Conservation (phyloP, 768 basidiomycete genomes). For the Calocybe cyanea region DNA sequence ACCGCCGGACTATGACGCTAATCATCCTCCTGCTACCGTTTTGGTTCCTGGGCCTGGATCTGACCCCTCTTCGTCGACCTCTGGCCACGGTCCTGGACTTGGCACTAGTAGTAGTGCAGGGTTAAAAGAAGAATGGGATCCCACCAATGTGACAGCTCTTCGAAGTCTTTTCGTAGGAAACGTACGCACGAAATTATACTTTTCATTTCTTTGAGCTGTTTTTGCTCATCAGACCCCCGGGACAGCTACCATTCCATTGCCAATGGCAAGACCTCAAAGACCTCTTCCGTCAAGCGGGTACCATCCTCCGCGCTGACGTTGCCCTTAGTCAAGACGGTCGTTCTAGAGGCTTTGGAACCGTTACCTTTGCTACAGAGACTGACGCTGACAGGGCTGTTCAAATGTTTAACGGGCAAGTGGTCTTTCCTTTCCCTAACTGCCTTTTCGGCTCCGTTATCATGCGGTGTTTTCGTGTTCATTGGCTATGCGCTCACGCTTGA, state of each 20-base stretch:
- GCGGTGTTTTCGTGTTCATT: no score
- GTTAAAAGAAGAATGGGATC: no score
- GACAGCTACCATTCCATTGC: slow-evolving; percentile 89
- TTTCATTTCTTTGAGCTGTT: no score
- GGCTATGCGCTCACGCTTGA: no score
- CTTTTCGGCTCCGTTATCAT: no score
- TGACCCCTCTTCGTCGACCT: background rate
- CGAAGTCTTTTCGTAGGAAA: slow-evolving; percentile 86
- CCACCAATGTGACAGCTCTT: slow-evolving; percentile 25
- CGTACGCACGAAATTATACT: no score
- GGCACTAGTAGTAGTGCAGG: no score
- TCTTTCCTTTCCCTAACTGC: slow-evolving; percentile 7
- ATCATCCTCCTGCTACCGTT: slow-evolving; percentile 15
- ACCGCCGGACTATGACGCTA: slow-evolving; percentile 55
- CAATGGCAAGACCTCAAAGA: slow-evolving; percentile 99
- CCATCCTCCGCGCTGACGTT: slow-evolving; percentile 88
- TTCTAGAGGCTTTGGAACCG: slow-evolving; percentile 90
- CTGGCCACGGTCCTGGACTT: no score
- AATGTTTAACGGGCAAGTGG: slow-evolving; percentile 85
- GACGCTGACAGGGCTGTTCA: slow-evolving; percentile 83
- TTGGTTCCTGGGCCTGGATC: slow-evolving; percentile 1
- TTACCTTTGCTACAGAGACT: slow-evolving; percentile 75
- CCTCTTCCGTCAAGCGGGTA: slow-evolving; percentile 87
- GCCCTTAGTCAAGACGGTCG: slow-evolving; percentile 85
- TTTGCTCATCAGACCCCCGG: no score